Percentiles rank a stretch among this genome's conserved stretches.
These are phyloP conservation scores for Drechslera avenae DNA, from an alignment of 2,329 filamentous ascomycete genomes.

Conservation along the genomic window DNA sequence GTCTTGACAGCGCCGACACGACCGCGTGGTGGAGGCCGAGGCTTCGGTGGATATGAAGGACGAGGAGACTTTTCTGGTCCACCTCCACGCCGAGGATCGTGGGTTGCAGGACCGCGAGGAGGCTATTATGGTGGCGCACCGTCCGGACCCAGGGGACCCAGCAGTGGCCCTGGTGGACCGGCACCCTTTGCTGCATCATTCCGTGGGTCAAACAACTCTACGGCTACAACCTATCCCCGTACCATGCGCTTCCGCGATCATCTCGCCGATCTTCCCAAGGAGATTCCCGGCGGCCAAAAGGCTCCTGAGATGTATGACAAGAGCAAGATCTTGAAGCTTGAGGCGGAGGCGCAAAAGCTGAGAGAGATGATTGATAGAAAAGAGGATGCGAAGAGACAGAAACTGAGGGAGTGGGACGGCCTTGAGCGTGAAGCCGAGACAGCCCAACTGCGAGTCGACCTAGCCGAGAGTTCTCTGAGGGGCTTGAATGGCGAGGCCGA, in stretches of 20 bases:
- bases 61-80: conserved; percentile 42
- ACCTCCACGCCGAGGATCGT: conserved; percentile 44
- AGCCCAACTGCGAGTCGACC: conserved; percentile 52
- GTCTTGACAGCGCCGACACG: conserved; percentile 49
- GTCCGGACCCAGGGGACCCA: conserved; percentile 42
- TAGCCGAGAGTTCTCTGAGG: conserved; percentile 55
- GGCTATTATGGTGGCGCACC: conserved; percentile 38
- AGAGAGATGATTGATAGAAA: conserved; percentile 54
- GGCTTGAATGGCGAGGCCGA: conserved; percentile 49
- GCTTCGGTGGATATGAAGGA: conserved; percentile 46
- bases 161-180: conserved; percentile 32
- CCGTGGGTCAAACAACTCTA: conserved; percentile 51
- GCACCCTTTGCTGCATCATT: conserved; percentile 45
- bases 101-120: conserved; percentile 39
- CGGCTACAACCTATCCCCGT: conserved; percentile 54
- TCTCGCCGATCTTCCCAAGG: conserved; percentile 51
- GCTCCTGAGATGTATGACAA: conserved; percentile 51
- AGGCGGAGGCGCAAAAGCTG: conserved; percentile 55
- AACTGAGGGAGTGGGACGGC: conserved; percentile 54
- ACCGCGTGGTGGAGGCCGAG: conserved; percentile 49
- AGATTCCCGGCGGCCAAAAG: conserved; percentile 53
- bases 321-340: conserved; percentile 52
- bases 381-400: conserved; percentile 51
- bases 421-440: conserved; percentile 52
- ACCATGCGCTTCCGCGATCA: conserved; percentile 53